Base-by-base conservation (phyloP, 2,329 filamentous ascomycete genomes). In the Aureobasidium lini region DNA sequence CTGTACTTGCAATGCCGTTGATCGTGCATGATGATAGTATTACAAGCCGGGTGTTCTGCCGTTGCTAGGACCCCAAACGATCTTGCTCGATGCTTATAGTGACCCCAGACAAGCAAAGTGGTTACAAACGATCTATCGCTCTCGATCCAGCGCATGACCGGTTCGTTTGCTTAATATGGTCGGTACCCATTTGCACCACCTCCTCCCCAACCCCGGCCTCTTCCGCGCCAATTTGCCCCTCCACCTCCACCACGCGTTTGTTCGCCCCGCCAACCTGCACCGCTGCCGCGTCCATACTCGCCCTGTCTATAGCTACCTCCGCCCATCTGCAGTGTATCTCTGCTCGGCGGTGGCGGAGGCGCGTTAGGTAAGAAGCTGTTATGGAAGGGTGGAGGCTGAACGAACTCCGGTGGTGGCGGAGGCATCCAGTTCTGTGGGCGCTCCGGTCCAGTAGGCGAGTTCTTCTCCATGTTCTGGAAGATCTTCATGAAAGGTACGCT, bases 401-500 rank as follows among this genome's bases (percentile, higher is more conserved):
- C 23, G 13, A 50, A 15, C n/a, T 54, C 49, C n/a, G 46, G 37
- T 18, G 57, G 57, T 11, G 57, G 57, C 28, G 50, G 57, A 13
- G 58, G 50, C 1, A 49, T 47, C 49, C 47, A 49, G 11, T 48
- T 54, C 15, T 32, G 57, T 29, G 47, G 52, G 2, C 31, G 47
- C 31, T 57, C 43, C n/a, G 44, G 40, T 28, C 44, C 29, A 16
- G 23, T 18, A 8, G 29, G 15, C 3, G 32, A 32, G 9, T 29
- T 59, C 34, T 37, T 46, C n/a, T 48, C 48, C 5, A 60, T 48
- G 7, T 31, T 37, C 47, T 63, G 52, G 23, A 61, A 46, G 11
- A 56, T 53, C n/a, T 43, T 57, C 32, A 58, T 52, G 39, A 50
- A 54, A 15, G 44, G 42, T n/a, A 52, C 36, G n/a, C 42, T 49